These are phyloP conservation scores for Penicillium frequentans DNA, from an alignment of 2,329 filamentous ascomycete species.

Conservation along the genomic window DNA sequence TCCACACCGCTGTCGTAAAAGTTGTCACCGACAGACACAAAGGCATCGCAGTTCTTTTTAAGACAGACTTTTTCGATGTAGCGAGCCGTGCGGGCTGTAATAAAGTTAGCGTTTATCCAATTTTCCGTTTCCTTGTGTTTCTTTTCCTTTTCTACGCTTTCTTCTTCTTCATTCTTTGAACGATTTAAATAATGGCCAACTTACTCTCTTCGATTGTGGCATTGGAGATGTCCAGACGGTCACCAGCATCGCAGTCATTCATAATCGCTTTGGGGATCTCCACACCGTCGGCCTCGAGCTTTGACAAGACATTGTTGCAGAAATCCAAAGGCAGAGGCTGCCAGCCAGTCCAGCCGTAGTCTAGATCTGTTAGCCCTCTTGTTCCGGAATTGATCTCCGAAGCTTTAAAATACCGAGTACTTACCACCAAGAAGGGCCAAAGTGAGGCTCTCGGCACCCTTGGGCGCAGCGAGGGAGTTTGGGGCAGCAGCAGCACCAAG, in stretches of 20 bases:
- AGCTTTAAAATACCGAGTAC: neutral
- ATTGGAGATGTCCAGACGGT: conserved; percentile 12
- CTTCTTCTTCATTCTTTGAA: neutral
- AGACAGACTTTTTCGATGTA: conserved; percentile 23
- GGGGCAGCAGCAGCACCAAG: neutral
- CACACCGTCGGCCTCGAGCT: conserved; percentile 14
- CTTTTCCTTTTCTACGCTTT: neutral
- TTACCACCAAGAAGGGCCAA: conserved; percentile 8
- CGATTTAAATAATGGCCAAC: conserved; percentile 3
- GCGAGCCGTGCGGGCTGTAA: conserved; percentile 17
- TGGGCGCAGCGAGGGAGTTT: conserved; percentile 8
- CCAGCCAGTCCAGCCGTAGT: conserved; percentile 28
- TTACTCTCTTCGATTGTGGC: neutral
- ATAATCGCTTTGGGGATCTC: conserved; percentile 18
- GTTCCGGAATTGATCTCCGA: too few relatives aligned
- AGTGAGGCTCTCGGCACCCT: conserved; percentile 5
- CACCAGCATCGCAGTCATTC: conserved; percentile 26
- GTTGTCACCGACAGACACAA: conserved; percentile 27
- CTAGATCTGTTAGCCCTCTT: neutral
- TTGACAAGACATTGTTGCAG: conserved; percentile 16
- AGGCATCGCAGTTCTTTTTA: conserved; percentile 23
- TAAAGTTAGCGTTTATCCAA: neutral
- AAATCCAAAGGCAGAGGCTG: conserved; percentile 21
- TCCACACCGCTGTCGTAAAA: conserved; percentile 28
- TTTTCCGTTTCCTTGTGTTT: neutral